Base-by-base conservation (phyloP, 2,329 filamentous ascomycete genomes). In the Alternaria novae-zelandiae region DNA sequence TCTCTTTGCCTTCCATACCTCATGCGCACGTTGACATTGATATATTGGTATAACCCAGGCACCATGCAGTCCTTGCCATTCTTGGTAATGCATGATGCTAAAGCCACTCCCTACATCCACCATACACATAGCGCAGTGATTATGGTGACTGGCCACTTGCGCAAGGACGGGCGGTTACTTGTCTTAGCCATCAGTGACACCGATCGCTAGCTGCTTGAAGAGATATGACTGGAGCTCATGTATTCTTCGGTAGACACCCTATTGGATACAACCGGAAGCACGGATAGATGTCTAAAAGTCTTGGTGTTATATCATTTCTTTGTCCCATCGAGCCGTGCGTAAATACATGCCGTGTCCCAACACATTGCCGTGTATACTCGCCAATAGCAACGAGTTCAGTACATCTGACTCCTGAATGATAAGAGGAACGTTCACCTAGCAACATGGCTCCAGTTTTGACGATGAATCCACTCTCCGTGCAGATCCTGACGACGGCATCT, bases 91-190 rank as follows among this genome's bases (percentile, higher is more conserved):
- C 32, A 36, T 36, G 32, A 36, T n/a, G 15, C 4, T 0, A 3
- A n/a, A 36, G 0, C 0, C 32, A 36, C 7, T n/a, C 4, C 32
- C 4, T 36, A n/a, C 0, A 5, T 3, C 4, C 32, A 1, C 9
- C 32, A 36, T 36, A 36, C 32, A 36, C 15, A 41, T 41, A 41
- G 36, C 36, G n/a, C 36, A 11, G 2, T 11, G 1, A 0, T 11
- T 41, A 41, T 25, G 30, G 36, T 53, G 13, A 41, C 49, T 53
- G 20, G 13, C 2, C 5, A 25, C 4, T 36, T 15, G 13, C 21
- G 13, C 17, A 41, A 25, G 20, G 25, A 30, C 3, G 7, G 13
- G 15, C 11, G 26, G 13, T 4, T 3, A 21, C 17, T 30, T 21
- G 0, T 21, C 15, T 15, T 2, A 21, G 11, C 12, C 47, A 10